Conservation (phyloP, 257 asterid genomes). For the Rehmannia glutinosa region DNA sequence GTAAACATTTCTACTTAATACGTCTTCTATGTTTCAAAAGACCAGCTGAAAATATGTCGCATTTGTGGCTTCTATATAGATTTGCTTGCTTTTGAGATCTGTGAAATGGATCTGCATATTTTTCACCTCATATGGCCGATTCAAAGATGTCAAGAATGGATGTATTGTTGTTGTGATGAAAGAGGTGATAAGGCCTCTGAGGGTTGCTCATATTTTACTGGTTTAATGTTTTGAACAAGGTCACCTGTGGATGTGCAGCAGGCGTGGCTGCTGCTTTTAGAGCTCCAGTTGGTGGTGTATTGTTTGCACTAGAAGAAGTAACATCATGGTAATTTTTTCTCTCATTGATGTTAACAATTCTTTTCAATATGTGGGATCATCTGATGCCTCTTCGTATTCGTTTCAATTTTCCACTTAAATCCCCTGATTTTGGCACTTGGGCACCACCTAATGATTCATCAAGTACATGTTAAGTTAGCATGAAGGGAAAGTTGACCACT, state of each 20-base stretch:
- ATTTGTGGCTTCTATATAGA: not conserved
- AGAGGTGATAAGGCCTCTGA: slow-evolving; percentile 30
- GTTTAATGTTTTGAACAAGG: slow-evolving; percentile 68
- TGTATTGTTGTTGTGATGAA: slow-evolving; percentile 19
- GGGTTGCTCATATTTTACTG: slow-evolving; percentile 40
- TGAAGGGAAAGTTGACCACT: not conserved
- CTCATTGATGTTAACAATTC: slow-evolving; percentile 5
- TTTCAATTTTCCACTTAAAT: slow-evolving; percentile 9
- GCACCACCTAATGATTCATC: not conserved
- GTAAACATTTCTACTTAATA: not conserved
- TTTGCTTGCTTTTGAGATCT: not conserved
- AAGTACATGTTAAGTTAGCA: not conserved
- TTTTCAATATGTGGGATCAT: not conserved
- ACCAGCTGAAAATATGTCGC: not conserved
- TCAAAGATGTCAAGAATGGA: slow-evolving; percentile 2
- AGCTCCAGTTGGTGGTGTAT: slow-evolving; percentile 99
- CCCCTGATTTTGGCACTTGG: not conserved
- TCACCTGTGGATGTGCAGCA: slow-evolving; percentile 99
- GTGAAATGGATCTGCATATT: slow-evolving; percentile 11
- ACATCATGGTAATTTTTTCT: slow-evolving; percentile 77
- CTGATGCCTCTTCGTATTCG: not conserved
- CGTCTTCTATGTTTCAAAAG: not conserved
- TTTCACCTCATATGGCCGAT: slow-evolving; percentile 3
- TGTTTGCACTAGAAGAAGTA: slow-evolving; percentile 97
- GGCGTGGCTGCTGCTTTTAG: slow-evolving; percentile 99